phyloP scores from a whole-genome alignment of 805 yeast genomes.

The Helenozyma baotianmanensis region DNA sequence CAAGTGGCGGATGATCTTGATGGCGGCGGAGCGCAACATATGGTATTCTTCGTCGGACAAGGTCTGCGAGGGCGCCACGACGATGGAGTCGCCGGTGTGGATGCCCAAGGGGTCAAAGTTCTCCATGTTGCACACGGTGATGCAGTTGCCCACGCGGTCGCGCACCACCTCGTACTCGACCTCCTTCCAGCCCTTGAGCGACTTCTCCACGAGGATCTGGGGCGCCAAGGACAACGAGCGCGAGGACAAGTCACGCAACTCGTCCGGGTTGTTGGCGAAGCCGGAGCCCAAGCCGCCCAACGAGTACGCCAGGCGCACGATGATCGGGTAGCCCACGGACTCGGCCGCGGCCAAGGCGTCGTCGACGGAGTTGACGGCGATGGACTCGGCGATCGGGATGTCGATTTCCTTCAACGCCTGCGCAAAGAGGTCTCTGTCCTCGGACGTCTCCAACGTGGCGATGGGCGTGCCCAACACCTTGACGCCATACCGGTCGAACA shows the following conservation, averaged over 20 bases:
- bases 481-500: conserved; percentile 82
- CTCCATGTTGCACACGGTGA: conserved; percentile 98
- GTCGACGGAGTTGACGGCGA: conserved; percentile 91
- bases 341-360: conserved; percentile 91
- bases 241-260: conserved; percentile 80
- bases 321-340: conserved; percentile 87
- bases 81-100: conserved; percentile 98
- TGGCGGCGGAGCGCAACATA: conserved; percentile 96
- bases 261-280: conserved; percentile 79
- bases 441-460: conserved; percentile 91
- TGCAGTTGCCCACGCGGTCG: conserved; percentile 94
- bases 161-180: conserved; percentile 98
- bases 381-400: conserved; percentile 94
- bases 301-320: conserved; percentile 96
- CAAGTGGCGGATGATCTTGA: conserved; percentile 92
- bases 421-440: conserved; percentile 95
- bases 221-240: conserved; percentile 89
- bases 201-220: conserved; percentile 93
- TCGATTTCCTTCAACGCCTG: conserved; percentile 91
- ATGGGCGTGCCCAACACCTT: conserved; percentile 98
- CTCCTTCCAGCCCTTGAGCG: conserved; percentile 98
- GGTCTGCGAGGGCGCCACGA: conserved; percentile 98
- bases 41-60: conserved; percentile 95
- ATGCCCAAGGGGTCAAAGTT: conserved; percentile 97
- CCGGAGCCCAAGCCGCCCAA: conserved; percentile 98